A percentile compares a stretch with the other conserved stretches of the same genome.
These are phyloP conservation scores for Pittosporum tobira DNA, from an alignment of 129 eudicot genomes.

Conservation along the genomic window DNA sequence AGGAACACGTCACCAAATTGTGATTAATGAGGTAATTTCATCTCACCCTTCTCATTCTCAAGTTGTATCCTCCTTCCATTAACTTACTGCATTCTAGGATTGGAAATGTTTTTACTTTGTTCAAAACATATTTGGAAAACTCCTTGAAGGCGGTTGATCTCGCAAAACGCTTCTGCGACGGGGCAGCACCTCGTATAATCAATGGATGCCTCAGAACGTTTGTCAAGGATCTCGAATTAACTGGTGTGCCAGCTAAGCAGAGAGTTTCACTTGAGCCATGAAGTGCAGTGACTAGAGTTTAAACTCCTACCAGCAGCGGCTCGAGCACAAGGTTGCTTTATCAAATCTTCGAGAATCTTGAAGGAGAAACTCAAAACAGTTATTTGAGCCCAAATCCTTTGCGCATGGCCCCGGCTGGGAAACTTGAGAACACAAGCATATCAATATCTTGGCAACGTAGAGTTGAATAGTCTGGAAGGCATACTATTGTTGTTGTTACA, in stretches of 20 bases:
- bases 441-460: no score
- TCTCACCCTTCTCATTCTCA: not conserved
- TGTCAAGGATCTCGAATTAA: slow-evolving; percentile 30
- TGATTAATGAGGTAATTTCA: slow-evolving; percentile 74
- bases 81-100: no score
- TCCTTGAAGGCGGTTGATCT: slow-evolving; percentile 77
- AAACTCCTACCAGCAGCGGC: slow-evolving; percentile 9
- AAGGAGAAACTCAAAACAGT: no score
- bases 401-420: no score
- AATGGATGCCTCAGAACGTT: slow-evolving; percentile 87
- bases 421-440: no score
- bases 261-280: slow-evolving; percentile 15
- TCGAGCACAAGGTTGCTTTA: slow-evolving; percentile 4
- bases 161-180: slow-evolving; percentile 96
- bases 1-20: slow-evolving; percentile 80
- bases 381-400: no score
- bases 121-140: slow-evolving; percentile 8
- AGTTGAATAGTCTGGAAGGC: no score
- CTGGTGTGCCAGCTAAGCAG: slow-evolving; percentile 11
- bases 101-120: slow-evolving; percentile 4
- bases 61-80: not conserved
- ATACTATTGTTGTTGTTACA: no score
- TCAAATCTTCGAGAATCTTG: slow-evolving; percentile 13
- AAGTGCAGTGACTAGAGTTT: slow-evolving; percentile 1
- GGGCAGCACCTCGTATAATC: slow-evolving; percentile 82